Evolutionary conservation across 2,329 filamentous ascomycete genomes (phyloP).

Genomic region (Thielaviopsis ethacetica): DNA sequence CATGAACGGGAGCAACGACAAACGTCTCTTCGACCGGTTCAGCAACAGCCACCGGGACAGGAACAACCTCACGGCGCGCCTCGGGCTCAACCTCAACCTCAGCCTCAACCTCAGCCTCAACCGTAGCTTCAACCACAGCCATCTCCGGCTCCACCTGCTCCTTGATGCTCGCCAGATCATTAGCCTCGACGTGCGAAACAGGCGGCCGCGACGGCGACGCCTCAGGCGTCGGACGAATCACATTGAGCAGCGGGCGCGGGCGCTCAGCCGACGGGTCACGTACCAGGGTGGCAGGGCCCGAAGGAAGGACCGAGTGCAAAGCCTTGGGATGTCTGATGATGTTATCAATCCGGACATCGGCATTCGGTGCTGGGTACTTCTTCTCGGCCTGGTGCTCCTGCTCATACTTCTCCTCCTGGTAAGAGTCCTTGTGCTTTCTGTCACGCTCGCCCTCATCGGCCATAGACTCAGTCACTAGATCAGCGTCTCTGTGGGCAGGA

Average conservation of each 20-base stretch:
- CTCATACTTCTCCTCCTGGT: neutral
- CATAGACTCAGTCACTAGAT: neutral
- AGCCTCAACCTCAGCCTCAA: neutral
- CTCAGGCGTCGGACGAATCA: constrained; percentile 43
- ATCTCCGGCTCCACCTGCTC: neutral
- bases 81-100: neutral
- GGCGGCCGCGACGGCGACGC: constrained; percentile 26
- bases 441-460: neutral
- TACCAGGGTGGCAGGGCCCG: constrained; percentile 13
- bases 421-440: neutral
- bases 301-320: constrained; percentile 18
- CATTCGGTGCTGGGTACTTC: constrained; percentile 39
- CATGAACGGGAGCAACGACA: neutral
- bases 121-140: neutral
- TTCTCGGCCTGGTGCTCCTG: neutral
- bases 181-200: constrained; percentile 12
- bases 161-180: constrained; percentile 2
- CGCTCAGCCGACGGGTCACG: constrained; percentile 38
- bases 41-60: neutral
- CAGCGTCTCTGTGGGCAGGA: neutral
- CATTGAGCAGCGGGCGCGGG: constrained; percentile 40
- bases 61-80: too few species aligned
- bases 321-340: constrained; percentile 35
- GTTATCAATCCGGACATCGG: constrained; percentile 47
- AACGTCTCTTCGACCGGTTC: neutral